phyloP scores from a whole-genome alignment of 805 yeast genomes.

The Saccharomycopsis selenospora region DNA sequence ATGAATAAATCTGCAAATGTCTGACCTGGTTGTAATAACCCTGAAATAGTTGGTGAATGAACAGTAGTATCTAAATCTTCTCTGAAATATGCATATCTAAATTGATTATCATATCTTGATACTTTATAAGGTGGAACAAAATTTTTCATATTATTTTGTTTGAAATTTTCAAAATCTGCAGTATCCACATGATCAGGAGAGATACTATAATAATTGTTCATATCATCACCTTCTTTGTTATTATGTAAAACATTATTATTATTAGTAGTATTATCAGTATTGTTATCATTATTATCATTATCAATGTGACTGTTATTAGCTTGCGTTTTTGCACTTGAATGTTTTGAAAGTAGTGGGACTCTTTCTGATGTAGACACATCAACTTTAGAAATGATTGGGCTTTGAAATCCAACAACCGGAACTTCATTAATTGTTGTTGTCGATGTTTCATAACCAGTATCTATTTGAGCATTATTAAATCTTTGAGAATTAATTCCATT shows the following conservation, averaged over 20 bases:
- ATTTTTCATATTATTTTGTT: no score
- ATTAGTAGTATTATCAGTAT: background rate
- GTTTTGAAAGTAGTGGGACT: no score
- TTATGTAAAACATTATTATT: background rate
- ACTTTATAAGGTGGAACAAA: background rate
- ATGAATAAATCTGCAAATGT: conserved; percentile 58
- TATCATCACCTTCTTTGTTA: no score
- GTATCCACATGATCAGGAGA: no score
- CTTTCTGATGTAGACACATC: conserved; percentile 14
- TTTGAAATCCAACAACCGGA: conserved; percentile 15
- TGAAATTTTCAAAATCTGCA: no score
- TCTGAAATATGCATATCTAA: conserved; percentile 85
- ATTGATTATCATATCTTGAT: conserved; percentile 34
- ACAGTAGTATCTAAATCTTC: conserved; percentile 86
- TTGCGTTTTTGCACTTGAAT: no score
- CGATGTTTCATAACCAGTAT: background rate
- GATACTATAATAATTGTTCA: no score
- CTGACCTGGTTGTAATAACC: conserved; percentile 58
- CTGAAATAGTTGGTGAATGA: conserved; percentile 83
- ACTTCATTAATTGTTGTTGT: background rate
- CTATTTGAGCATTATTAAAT: background rate
- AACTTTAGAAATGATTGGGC: conserved; percentile 17
- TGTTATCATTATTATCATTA: no score
- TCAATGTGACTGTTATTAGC: no score
- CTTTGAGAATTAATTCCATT: background rate